Conservation (phyloP, 1,284 basidiomycete genomes). For the Cerioporus squamosus region DNA sequence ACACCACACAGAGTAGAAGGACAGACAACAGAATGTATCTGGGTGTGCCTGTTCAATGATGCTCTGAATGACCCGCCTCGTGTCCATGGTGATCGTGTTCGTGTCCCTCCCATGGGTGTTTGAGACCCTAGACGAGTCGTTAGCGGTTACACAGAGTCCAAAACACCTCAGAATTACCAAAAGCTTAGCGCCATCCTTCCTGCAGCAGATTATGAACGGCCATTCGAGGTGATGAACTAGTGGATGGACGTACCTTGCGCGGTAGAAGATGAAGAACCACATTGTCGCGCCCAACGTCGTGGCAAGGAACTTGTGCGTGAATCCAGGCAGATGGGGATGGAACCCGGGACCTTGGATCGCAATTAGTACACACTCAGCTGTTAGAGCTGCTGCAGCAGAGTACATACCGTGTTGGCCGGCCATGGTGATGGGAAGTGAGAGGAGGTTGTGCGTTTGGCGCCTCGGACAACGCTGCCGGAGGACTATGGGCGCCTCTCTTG, state of each 20-base stretch:
- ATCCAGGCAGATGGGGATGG: slow-evolving; percentile 85
- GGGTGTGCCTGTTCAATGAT: slow-evolving; percentile 13
- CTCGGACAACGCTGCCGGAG: slow-evolving; percentile 9
- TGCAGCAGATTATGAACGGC: slow-evolving; percentile 32
- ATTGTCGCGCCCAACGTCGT: slow-evolving; percentile 89
- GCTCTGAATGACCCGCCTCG: slow-evolving; percentile 47
- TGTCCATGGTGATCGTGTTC: slow-evolving; percentile 55
- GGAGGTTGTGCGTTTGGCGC: slow-evolving; percentile 21
- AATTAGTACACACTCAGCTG: background rate
- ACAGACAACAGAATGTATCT: background rate
- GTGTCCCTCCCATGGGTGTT: slow-evolving; percentile 61
- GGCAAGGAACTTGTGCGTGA: slow-evolving; percentile 77
- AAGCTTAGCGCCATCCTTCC: slow-evolving; percentile 77
- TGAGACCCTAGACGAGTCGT: slow-evolving; percentile 47
- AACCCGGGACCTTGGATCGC: slow-evolving; percentile 54
- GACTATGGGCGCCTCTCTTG: slow-evolving; percentile 14
- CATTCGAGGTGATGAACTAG: background rate
- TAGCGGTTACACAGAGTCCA: slow-evolving; percentile 6
- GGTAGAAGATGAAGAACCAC: slow-evolving; percentile 99
- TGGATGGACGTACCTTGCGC: slow-evolving; percentile 71
- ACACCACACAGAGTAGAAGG: background rate
- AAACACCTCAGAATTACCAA: slow-evolving; percentile 47
- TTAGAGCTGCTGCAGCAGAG: slow-evolving; percentile 10
- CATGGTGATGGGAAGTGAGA: slow-evolving; percentile 35
- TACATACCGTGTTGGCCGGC: slow-evolving; percentile 38